phyloP scores from a whole-genome alignment of 345 rosid species.

The Syzygium grande region DNA sequence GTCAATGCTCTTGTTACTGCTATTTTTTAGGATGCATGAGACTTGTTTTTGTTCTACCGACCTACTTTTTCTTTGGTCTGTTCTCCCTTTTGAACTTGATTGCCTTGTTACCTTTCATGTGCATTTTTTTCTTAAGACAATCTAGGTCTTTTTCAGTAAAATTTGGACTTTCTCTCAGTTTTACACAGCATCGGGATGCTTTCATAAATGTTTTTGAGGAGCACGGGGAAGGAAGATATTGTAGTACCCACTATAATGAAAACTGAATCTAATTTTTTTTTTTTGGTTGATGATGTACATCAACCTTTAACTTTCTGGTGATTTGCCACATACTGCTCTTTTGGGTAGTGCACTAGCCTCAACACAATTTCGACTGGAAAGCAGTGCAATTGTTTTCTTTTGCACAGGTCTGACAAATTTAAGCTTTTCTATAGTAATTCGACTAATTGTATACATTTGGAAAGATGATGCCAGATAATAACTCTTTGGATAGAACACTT shows the following conservation, averaged over 20 bases:
- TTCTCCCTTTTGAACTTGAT: neutral
- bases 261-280: neutral
- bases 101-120: neutral
- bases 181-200: conserved; percentile 87
- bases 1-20: neutral
- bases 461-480: neutral
- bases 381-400: neutral
- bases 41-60: neutral
- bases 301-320: neutral
- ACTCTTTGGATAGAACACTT: too few species aligned
- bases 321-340: neutral
- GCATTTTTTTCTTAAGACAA: neutral
- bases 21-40: neutral
- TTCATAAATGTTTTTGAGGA: conserved; percentile 85
- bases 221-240: conserved; percentile 89
- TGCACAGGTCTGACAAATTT: neutral
- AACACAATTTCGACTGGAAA: neutral
- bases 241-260: conserved; percentile 87
- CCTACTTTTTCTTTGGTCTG: neutral
- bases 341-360: neutral
- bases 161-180: conserved; percentile 37
- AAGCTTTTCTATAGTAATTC: neutral
- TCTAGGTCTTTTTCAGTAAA: neutral
- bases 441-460: neutral
- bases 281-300: neutral